Evolutionary conservation across 768 basidiomycete species (phyloP), one percentile per base, ranked within the genome.

Genomic region (Naganishia friedmannii): DNA sequence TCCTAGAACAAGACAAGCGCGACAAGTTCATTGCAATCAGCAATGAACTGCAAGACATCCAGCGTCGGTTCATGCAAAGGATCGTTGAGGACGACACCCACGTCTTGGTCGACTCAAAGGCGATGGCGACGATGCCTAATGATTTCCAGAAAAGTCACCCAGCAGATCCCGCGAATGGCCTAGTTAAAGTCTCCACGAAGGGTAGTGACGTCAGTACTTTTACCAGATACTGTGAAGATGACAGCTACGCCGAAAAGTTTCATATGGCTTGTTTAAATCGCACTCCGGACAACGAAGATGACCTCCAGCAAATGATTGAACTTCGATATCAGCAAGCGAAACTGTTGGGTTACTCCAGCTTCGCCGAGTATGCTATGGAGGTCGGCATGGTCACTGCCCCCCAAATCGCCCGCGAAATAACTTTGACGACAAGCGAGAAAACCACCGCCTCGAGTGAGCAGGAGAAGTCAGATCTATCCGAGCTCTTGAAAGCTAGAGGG

Each of bases 261-360:
- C 39, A 13, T 10, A 68, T 37, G 37, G 34, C 34, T 31, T 23
- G n/a, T 26, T 29, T 12, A 9, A 68, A 26, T 31, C 10, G 28
- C 6, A 32, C 31, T 6, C 67, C 67, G 10, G 55, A 15, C 3
- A 68, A 68, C 67, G 53, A 55, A 37, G 26, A 39, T 4, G 53
- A 56, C 19, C 23, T 68, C 2, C 23, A 46, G 37, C n/a, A 15
- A 12, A 68, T 57, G 37, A 26, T 68, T 3, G 53, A 55, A 21
- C 10, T 55, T 4, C 31, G 53, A 4, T 32, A 39, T 19, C n/a
- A 55, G n/a, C 28, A 57, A 28, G 67, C 67, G 13, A 46, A 48
- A 12, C 4, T 68, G 2, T 29, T 68, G 2, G 67, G 67, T 19
- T 68, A 56, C 39, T 9, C 13, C 23, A 57, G 37, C 55, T 45